These are phyloP conservation scores for Suillus occidentalis DNA, from an alignment of 768 basidiomycete species.

Conservation along the genomic window DNA sequence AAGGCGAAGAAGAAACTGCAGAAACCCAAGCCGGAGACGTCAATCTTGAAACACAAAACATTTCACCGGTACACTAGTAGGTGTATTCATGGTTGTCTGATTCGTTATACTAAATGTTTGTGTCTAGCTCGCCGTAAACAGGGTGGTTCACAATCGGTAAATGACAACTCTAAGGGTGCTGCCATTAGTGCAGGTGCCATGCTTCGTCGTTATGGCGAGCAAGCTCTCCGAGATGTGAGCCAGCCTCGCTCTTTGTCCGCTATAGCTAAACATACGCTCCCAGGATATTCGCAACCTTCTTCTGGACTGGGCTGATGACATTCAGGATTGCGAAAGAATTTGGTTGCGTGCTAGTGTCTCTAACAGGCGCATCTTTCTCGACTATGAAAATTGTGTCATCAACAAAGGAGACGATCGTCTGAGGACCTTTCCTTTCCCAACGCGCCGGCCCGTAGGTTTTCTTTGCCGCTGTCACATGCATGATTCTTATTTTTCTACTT, in stretches of 20 bases:
- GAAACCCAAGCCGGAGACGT: constrained; percentile 72
- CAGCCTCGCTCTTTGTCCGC: neutral
- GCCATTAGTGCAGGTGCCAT: constrained; percentile 94
- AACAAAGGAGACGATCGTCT: constrained; percentile 79
- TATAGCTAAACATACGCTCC: constrained; percentile 2
- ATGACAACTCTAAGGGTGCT: constrained; percentile 90
- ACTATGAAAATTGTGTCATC: constrained; percentile 80
- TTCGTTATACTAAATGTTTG: constrained; percentile 11
- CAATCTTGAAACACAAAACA: constrained; percentile 88
- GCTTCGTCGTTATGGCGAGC: constrained; percentile 93
- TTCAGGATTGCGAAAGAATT: constrained; percentile 82
- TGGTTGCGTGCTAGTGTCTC: constrained; percentile 89
- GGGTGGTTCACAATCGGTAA: constrained; percentile 89
- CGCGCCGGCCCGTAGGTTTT: constrained; percentile 82
- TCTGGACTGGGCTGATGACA: constrained; percentile 83
- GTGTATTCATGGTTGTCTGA: constrained; percentile 30
- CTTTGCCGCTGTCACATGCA: neutral
- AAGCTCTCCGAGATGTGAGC: constrained; percentile 82
- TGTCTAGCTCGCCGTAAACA: constrained; percentile 90
- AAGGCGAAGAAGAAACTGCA: constrained; percentile 55
- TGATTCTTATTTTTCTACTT: neutral
- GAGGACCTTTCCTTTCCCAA: constrained; percentile 93
- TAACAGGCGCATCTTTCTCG: constrained; percentile 87
- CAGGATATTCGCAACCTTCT: constrained; percentile 89
- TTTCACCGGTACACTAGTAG: constrained; percentile 98